Evolutionary conservation across 116 monocot species (phyloP).

Genomic region (Cymodocea nodosa): DNA sequence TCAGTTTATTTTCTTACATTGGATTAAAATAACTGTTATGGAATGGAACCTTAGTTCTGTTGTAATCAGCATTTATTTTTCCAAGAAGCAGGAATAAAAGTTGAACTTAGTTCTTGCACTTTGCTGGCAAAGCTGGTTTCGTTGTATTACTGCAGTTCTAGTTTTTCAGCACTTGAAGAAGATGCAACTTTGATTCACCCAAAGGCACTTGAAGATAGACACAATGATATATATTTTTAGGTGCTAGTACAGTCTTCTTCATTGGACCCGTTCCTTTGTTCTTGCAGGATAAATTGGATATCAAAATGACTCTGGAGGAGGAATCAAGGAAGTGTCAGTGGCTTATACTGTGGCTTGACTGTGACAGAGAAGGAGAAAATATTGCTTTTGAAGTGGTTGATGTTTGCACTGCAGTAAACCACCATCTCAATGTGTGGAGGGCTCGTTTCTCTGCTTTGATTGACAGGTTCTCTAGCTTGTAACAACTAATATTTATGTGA

Average conservation of each 20-base stretch:
- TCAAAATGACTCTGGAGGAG: slow-evolving; percentile 85
- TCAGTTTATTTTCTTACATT: no score
- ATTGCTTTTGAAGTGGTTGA: slow-evolving; percentile 96
- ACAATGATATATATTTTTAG: no score
- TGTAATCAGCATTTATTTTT: no score
- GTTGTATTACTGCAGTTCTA: no score
- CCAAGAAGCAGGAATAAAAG: no score
- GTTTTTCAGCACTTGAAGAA: no score
- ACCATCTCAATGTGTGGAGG: slow-evolving; percentile 69
- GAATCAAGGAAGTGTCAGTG: slow-evolving; percentile 89
- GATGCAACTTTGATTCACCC: no score
- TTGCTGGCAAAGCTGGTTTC: no score
- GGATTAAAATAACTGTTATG: no score
- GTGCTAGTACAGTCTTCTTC: neutral
- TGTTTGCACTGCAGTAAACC: slow-evolving; percentile 65
- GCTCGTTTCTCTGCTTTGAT: slow-evolving; percentile 93
- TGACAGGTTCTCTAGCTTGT: slow-evolving; percentile 45
- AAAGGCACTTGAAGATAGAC: no score
- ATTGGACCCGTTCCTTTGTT: neutral
- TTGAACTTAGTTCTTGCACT: no score
- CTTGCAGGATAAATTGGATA: slow-evolving; percentile 79
- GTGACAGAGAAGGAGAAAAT: slow-evolving; percentile 97
- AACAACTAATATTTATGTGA: neutral
- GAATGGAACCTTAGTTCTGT: no score
- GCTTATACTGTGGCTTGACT: slow-evolving; percentile 96